Evolutionary conservation across 805 yeast species (phyloP), one percentile per base, ranked within the genome.

Genomic region (Saccharomycopsis synnaedendra): DNA sequence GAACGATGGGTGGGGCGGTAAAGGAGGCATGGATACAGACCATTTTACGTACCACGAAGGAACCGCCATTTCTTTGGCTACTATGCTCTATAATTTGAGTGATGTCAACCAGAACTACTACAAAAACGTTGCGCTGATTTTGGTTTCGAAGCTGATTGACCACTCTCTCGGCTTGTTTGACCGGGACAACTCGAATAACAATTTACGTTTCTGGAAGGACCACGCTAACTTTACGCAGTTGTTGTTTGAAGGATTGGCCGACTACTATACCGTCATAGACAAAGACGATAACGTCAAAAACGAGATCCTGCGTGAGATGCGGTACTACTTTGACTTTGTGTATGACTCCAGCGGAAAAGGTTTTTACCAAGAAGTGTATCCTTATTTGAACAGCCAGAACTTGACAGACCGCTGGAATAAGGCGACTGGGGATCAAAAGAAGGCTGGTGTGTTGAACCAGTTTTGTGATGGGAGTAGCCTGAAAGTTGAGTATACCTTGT

Each of bases 1-100:
- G 38, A 64, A 61, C 61, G 87, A 81, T 60, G 87, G 87, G 35
- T 64, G 76, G 50, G 71, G 66, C 29, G 59, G 58, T 42, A 55
- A 56, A 9, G 29, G 28, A 5, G 19, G 38, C 10, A 46, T 50
- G 43, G 69, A 70, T 41, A 65, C 65, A 40, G 44, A 30, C 9
- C 80, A 81, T 62, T 77, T 80, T 75, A 71, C 84, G 4, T 81
- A 81, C 60, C 82, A 81, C 63, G 70, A 74, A 9, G 87, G 87
- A 29, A 72, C 82, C 8, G 76, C 85, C 0, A 56, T 81, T 34
- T 72, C 80, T 6, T 75, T 79, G 1, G 69, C 75, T 5, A 61
- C 75, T 10, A 60, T 68, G 55, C 61, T 80, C 55, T 79, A 70
- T 54, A 65, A 66, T 46, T 64, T 65, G 52, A 80, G 83, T 37